Base-by-base conservation (phyloP, 139 green algal genomes). In the Pseudopediastrum boryanum region DNA sequence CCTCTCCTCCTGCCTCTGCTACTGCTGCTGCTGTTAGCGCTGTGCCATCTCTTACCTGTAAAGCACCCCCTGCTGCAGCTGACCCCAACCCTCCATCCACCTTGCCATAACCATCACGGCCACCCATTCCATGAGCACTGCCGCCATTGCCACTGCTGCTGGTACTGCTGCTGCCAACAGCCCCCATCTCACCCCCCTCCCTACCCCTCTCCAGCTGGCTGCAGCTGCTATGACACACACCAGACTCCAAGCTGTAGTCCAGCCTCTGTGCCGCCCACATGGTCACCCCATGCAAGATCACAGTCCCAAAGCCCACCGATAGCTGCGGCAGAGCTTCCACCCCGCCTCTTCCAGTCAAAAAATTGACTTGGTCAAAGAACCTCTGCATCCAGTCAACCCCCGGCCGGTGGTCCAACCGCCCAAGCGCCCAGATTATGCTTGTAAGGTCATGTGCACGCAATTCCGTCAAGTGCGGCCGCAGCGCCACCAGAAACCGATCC, bases 351-450 rank as follows among this genome's bases (percentile, higher is more conserved):
- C 38, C 7, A 27, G 52, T 68, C 19, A 80, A 41, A 2, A 27
- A 9, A 4, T 12, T 39, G 0, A 54, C 42, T 23, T 76, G 77
- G 33, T 42, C 29, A 44, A 79, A 9, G 33, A 84, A 82, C n/a
- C 42, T 31, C 50, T 50, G 27, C 63, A 73, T 39, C 71, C 82
- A 71, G 48, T 21, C 36, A 54, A 33, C 54, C 1, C 27, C 36
- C 33, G 76, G 77, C 42, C 35, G 33, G 54, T 82, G 44, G 13
- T 62, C 2, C n/a, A 89, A 59, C 76, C 44, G 68, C 31, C 70
- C 80, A 12, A 81, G 56, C 2, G 84, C 84, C 70, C 80, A 89
- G 23, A 80, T 73, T n/a, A 75, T 36, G 12, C 78, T 62, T 19
- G 63, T 58, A 35, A 89, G 77, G 71, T 89, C 59, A 16, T 19